A percentile compares a stretch with the other conserved stretches of the same genome.
phyloP scores from a whole-genome alignment of 371 early-diverging fungal genomes.

The Phascolomyces articulosus region DNA sequence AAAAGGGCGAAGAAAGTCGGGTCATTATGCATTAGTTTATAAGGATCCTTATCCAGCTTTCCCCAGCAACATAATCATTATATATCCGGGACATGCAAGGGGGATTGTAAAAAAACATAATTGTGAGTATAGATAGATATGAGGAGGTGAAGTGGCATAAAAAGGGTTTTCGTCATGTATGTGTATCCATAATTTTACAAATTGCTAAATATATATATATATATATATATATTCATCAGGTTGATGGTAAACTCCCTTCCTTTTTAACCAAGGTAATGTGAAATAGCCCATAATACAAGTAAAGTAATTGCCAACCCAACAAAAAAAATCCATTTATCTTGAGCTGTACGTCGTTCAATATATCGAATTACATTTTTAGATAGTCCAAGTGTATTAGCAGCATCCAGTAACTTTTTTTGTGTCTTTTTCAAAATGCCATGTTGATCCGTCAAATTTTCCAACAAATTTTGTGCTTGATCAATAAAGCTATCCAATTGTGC shows the following conservation, averaged over 20 bases:
- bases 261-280: conserved; percentile 57
- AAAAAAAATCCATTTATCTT: conserved; percentile 85
- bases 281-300: conserved; percentile 61
- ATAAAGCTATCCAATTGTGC: conserved; percentile 75
- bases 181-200: too few relatives aligned
- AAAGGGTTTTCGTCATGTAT: too few relatives aligned
- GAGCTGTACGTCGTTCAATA: conserved; percentile 79
- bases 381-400: conserved; percentile 81
- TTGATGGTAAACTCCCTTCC: too few relatives aligned
- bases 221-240: neutral
- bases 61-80: too few relatives aligned
- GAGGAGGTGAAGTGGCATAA: too few relatives aligned
- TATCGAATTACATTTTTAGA: conserved; percentile 82
- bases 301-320: conserved; percentile 70
- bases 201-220: too few relatives aligned
- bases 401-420: conserved; percentile 77
- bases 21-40: too few relatives aligned
- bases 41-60: too few relatives aligned
- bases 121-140: too few relatives aligned
- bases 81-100: too few relatives aligned
- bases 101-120: too few relatives aligned
- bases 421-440: conserved; percentile 80
- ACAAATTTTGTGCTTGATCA: conserved; percentile 65
- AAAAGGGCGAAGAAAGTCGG: too few relatives aligned
- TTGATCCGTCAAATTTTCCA: conserved; percentile 80